A percentile compares a stretch with the other conserved stretches of the same genome.
Evolutionary conservation across 1,284 basidiomycete species (phyloP).

Genomic region (Apiotrichum akiyoshidainum): DNA sequence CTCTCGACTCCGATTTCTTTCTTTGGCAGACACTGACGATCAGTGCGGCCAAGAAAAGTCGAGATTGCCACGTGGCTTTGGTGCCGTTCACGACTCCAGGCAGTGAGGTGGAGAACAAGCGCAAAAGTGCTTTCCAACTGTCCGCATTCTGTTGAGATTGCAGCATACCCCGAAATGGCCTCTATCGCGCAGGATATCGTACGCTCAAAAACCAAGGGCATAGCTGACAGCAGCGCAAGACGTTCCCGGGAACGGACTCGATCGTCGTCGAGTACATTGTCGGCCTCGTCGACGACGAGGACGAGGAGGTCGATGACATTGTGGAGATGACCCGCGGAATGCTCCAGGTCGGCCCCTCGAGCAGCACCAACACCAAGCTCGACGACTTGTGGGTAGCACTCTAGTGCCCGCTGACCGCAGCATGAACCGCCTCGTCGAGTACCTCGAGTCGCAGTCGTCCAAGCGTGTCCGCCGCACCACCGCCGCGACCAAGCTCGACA

Average conservation of each 20-base stretch:
- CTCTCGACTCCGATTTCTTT: neutral
- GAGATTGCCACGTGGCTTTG: slow-evolving; percentile 7
- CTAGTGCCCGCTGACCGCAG: slow-evolving; percentile 31
- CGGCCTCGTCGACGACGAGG: slow-evolving; percentile 87
- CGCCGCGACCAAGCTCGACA: slow-evolving; percentile 72
- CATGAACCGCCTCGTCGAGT: slow-evolving; percentile 59
- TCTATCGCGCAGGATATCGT: slow-evolving; percentile 25
- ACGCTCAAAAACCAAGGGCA: neutral
- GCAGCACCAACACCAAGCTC: slow-evolving; percentile 40
- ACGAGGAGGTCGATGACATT: slow-evolving; percentile 79
- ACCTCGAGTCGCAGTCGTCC: slow-evolving; percentile 65
- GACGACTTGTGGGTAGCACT: slow-evolving; percentile 36
- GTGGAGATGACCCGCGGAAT: slow-evolving; percentile 72
- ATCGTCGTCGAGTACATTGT: slow-evolving; percentile 89
- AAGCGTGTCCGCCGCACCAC: slow-evolving; percentile 53
- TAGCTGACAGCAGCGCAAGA: slow-evolving; percentile 54
- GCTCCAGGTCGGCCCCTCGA: slow-evolving; percentile 53
- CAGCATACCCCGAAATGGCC: slow-evolving; percentile 20
- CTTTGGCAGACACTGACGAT: neutral
- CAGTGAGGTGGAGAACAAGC: neutral
- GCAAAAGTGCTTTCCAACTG: neutral
- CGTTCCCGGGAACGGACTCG: slow-evolving; percentile 85
- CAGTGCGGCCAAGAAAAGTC: slow-evolving; percentile 15
- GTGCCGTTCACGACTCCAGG: slow-evolving; percentile 4
- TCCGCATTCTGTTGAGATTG: neutral